Base-by-base conservation (phyloP, 1,139 yeast species). In the Meyerozyma guilliermondii region DNA sequence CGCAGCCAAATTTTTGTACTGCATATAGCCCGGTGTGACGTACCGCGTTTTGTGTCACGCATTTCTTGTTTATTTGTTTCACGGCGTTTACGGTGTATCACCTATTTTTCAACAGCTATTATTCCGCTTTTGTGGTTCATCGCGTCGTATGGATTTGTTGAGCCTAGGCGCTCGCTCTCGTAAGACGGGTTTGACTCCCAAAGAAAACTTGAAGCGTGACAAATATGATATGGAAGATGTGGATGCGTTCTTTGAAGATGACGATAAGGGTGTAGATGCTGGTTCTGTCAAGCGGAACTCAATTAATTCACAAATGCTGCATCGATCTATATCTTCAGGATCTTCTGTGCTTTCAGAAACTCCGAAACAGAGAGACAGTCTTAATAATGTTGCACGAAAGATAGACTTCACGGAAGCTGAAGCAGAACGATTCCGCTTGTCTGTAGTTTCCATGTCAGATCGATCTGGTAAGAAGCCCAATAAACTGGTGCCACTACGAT, bases 201-300 rank as follows among this genome's bases (percentile, higher is more conserved):
- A 66, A 41, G 59, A 68, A 43, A 70, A 80, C 59, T 55, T 84
- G 37, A 63, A 67, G 28, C 75, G 78, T 50, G 94, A 86, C 59
- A 77, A 76, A 45, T 76, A 80, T 56, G 84, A 88, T 30, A 79
- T 87, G 83, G 96, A 88, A 56, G 86, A 83, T 53, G 62, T 87
- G 35, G 86, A 84, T 51, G 95, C 82, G 43, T 88, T 84, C 64
- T 87, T 87, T 45, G 60, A 57, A 17, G 71, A 65, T 51, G 73
- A 74, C 34, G 81, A 77, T 20, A 74, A 63, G 35, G 37, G 43
- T 20, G 29, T 35, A 8, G 18, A 31, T n/a, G 20, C 50, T 20
- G 44, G 35, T 45, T 44, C 43, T 36, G 11, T 30, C 34, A 22
- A 33, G 18, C 33, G 33, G 4, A 29, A 29, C 16, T 29, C 33